phyloP scores from a whole-genome alignment of 306 rosid species.

The Quercus variabilis region DNA sequence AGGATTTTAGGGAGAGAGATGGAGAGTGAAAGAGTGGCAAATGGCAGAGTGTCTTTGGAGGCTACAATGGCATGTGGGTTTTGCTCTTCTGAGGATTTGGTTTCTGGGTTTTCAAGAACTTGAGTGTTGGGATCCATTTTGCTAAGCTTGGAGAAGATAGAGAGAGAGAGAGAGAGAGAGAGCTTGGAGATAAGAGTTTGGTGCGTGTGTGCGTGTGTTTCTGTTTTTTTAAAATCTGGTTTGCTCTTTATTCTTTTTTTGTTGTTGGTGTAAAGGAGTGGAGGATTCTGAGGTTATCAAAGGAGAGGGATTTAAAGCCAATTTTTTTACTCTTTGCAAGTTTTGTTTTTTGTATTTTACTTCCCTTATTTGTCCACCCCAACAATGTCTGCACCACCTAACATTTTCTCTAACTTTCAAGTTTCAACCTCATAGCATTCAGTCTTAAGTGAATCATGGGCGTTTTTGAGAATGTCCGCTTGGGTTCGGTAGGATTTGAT shows the following conservation, averaged over 20 bases:
- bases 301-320: not conserved
- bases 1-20: constrained; percentile 58
- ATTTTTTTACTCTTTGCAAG: not conserved
- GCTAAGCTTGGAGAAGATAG: not conserved
- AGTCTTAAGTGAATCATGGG: not conserved
- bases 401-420: constrained; percentile 1
- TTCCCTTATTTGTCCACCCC: not conserved
- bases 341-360: not conserved
- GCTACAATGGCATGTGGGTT: constrained; percentile 18
- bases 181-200: constrained; percentile 21
- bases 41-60: constrained; percentile 25
- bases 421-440: not conserved
- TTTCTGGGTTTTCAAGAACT: constrained; percentile 37
- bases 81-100: constrained; percentile 41
- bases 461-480: not conserved
- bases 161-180: not conserved
- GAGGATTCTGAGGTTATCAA: not conserved
- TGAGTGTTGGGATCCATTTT: constrained; percentile 46
- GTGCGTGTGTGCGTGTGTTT: too few relatives aligned
- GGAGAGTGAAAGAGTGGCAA: constrained; percentile 65
- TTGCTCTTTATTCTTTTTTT: not conserved
- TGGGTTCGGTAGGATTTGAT: not conserved
- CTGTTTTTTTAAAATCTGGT: not conserved
- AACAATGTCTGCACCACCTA: constrained; percentile 17
- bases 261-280: not conserved